Evolutionary conservation across 2,329 filamentous ascomycete genomes (phyloP).

Genomic region (Ceratocystis alfenasii): DNA sequence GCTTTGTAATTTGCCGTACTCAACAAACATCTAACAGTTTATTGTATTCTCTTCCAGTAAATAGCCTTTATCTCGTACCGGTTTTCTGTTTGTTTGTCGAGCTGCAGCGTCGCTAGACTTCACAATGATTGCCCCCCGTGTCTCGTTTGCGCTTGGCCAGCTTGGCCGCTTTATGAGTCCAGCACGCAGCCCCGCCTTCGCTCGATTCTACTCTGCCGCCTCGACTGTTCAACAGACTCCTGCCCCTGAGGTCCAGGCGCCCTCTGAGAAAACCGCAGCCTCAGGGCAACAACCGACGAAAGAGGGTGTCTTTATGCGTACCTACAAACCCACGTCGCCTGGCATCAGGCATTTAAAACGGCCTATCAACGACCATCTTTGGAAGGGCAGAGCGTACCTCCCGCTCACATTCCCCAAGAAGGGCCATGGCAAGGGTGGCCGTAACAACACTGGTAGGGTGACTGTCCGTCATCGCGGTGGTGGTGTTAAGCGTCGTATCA

Average conservation of each 20-base stretch:
- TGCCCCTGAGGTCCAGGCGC: background rate
- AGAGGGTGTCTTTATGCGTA: constrained; percentile 47
- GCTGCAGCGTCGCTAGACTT: background rate
- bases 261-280: background rate
- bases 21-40: constrained; percentile 13
- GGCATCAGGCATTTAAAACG: constrained; percentile 84
- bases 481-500: constrained; percentile 81
- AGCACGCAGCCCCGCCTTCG: constrained; percentile 17
- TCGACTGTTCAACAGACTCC: constrained; percentile 6
- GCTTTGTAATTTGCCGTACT: constrained; percentile 18
- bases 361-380: constrained; percentile 90
- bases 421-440: constrained; percentile 81
- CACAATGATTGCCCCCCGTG: constrained; percentile 20
- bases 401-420: constrained; percentile 84
- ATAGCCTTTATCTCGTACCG: background rate
- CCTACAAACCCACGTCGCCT: constrained; percentile 86
- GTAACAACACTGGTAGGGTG: constrained; percentile 75
- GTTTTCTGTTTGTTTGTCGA: background rate
- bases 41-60: constrained; percentile 3
- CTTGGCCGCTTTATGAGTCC: constrained; percentile 17
- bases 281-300: background rate
- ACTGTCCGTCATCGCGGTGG: constrained; percentile 88
- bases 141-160: constrained; percentile 21
- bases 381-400: constrained; percentile 78
- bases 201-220: constrained; percentile 15